A percentile compares a stretch with the other conserved stretches of the same genome.
phyloP scores from a whole-genome alignment of 208 protist genomes.

The Tetramitus jugosus region DNA sequence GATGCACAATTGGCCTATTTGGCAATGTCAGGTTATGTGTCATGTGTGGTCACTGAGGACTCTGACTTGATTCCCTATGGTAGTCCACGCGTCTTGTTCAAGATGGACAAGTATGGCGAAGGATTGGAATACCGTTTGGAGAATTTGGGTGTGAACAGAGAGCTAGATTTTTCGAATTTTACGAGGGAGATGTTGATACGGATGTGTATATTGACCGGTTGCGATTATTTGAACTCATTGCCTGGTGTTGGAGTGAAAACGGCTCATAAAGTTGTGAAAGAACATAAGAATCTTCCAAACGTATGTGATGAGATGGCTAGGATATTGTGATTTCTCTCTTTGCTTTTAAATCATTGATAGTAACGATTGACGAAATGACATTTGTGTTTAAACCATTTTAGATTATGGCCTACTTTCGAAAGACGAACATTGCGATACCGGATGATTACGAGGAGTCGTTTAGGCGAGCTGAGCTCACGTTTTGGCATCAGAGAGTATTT shows the following conservation, averaged over 20 bases:
- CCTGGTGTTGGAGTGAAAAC: background rate
- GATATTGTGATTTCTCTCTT: background rate
- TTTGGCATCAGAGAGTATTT: conserved; percentile 18
- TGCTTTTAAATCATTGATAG: background rate
- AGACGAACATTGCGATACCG: background rate
- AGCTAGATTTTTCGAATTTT: conserved; percentile 7
- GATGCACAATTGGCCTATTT: conserved; percentile 94
- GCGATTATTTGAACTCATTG: conserved; percentile 19
- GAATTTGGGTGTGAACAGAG: conserved; percentile 16
- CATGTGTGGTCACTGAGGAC: conserved; percentile 92
- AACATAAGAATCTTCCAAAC: background rate
- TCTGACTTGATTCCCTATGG: conserved; percentile 94
- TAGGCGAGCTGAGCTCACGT: background rate
- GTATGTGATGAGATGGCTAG: background rate
- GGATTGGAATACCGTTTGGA: conserved; percentile 35
- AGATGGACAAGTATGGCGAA: conserved; percentile 54
- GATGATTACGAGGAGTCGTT: conserved; percentile 4
- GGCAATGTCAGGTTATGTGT: conserved; percentile 63
- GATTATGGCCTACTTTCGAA: too few species aligned
- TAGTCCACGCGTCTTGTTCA: conserved; percentile 48
- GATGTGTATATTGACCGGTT: conserved; percentile 15
- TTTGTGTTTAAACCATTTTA: background rate
- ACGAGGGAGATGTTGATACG: background rate
- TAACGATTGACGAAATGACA: background rate
- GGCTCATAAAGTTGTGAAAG: conserved; percentile 9